phyloP scores from a whole-genome alignment of 148 eudicot genomes.

The Euryodendron excelsum region DNA sequence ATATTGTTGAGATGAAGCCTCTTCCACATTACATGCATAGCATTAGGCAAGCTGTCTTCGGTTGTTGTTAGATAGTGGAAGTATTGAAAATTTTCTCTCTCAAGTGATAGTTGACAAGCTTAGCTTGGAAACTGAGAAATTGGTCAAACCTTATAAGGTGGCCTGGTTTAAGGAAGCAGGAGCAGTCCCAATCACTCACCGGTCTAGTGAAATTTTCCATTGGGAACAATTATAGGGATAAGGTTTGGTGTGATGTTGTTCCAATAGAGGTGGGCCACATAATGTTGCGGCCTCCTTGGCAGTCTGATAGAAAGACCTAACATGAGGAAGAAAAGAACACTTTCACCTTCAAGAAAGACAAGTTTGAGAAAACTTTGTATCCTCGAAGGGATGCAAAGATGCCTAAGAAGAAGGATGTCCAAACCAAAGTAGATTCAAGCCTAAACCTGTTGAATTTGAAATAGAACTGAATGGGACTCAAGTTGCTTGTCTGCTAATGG shows the following conservation, averaged over 20 bases:
- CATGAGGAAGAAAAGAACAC: not conserved
- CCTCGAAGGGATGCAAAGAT: not conserved
- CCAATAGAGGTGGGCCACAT: not conserved
- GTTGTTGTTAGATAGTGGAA: too few relatives aligned
- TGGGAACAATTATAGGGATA: not conserved
- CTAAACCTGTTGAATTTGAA: not conserved
- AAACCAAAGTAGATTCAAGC: not conserved
- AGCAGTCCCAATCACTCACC: too few relatives aligned
- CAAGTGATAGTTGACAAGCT: too few relatives aligned
- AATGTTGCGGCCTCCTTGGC: not conserved
- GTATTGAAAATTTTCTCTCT: too few relatives aligned
- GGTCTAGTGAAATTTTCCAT: not conserved
- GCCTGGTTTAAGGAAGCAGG: too few relatives aligned
- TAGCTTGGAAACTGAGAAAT: too few relatives aligned
- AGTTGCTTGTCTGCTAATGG: not conserved
- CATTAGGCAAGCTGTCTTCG: too few relatives aligned
- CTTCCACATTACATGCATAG: too few relatives aligned
- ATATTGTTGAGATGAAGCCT: too few relatives aligned
- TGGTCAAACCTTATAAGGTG: too few relatives aligned
- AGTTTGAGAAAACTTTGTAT: not conserved
- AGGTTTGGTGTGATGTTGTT: not conserved
- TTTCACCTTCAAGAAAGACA: not conserved
- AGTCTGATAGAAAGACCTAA: not conserved
- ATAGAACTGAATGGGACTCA: not conserved
- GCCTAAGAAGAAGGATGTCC: not conserved